These are phyloP conservation scores for Aspergillus sclerotioniger DNA, from an alignment of 495 filamentous ascomycete genomes.

Conservation along the genomic window DNA sequence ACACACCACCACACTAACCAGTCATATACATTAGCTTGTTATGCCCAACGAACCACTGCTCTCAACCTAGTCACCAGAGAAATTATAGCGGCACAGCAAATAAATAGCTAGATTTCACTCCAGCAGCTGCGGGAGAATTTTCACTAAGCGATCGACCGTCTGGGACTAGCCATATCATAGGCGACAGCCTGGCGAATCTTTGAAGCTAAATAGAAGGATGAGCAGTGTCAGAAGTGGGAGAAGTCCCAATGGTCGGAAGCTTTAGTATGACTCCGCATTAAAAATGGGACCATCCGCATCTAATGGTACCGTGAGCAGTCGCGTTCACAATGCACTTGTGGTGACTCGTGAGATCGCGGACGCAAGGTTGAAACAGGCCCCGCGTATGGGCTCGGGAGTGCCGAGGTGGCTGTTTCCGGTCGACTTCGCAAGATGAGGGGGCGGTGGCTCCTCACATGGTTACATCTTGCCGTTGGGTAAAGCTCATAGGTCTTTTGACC, in stretches of 20 bases:
- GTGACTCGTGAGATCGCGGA: not conserved
- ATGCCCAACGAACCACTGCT: not conserved
- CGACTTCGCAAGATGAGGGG: not conserved
- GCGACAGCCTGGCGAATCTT: not conserved
- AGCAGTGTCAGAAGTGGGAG: not conserved
- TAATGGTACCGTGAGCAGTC: not conserved
- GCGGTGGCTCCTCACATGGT: not conserved
- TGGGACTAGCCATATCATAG: not conserved
- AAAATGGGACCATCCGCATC: not conserved
- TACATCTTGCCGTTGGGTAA: not conserved
- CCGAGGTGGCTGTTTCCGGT: slow-evolving; percentile 6
- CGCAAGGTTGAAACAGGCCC: slow-evolving; percentile 1
- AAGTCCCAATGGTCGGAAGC: not conserved
- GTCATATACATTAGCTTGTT: not conserved
- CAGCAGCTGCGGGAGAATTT: not conserved
- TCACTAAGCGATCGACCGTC: not conserved
- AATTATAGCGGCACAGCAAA: not conserved
- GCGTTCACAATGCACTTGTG: not conserved
- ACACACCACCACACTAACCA: not conserved
- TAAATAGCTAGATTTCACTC: not conserved
- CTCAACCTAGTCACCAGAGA: no score
- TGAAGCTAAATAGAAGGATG: not conserved
- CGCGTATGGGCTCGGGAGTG: slow-evolving; percentile 1
- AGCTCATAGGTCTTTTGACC: not conserved
- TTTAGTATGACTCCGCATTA: slow-evolving; percentile 1